Evolutionary conservation across 2,329 filamentous ascomycete species (phyloP).

Genomic region (Malbranchea zuffiana): DNA sequence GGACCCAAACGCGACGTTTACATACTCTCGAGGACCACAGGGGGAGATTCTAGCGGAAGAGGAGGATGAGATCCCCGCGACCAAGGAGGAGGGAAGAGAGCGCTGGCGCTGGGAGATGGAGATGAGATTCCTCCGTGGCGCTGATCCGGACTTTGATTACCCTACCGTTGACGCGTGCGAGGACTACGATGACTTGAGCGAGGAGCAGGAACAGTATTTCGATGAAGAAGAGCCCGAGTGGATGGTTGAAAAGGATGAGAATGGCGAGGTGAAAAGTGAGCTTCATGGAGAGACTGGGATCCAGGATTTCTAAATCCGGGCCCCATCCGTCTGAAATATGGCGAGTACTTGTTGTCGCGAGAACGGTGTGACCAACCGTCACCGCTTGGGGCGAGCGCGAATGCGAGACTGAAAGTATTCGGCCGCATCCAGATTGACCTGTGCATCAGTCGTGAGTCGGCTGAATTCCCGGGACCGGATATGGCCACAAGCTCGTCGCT

Average conservation of each 20-base stretch:
- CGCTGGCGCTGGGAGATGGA: slow-evolving; percentile 64
- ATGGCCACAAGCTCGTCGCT: too few relatives aligned
- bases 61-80: slow-evolving; percentile 45
- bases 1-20: slow-evolving; percentile 40
- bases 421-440: too few relatives aligned
- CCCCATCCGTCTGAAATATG: neutral
- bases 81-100: slow-evolving; percentile 54
- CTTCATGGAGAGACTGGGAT: slow-evolving; percentile 55
- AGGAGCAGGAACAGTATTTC: slow-evolving; percentile 66
- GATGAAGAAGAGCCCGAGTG: slow-evolving; percentile 65
- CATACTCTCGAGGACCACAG: slow-evolving; percentile 40
- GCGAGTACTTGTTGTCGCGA: neutral
- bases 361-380: neutral
- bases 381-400: too few relatives aligned
- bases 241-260: slow-evolving; percentile 39
- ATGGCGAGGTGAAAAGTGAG: slow-evolving; percentile 19
- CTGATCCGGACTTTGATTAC: slow-evolving; percentile 73
- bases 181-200: slow-evolving; percentile 55
- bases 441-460: too few relatives aligned
- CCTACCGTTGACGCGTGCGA: slow-evolving; percentile 57
- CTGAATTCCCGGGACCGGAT: too few relatives aligned
- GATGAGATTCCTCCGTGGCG: slow-evolving; percentile 61
- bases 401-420: too few relatives aligned
- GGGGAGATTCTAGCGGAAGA: slow-evolving; percentile 50
- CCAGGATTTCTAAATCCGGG: slow-evolving; percentile 52